Evolutionary conservation across 768 basidiomycete species (phyloP).

Genomic region (Tephrocybe sp.): DNA sequence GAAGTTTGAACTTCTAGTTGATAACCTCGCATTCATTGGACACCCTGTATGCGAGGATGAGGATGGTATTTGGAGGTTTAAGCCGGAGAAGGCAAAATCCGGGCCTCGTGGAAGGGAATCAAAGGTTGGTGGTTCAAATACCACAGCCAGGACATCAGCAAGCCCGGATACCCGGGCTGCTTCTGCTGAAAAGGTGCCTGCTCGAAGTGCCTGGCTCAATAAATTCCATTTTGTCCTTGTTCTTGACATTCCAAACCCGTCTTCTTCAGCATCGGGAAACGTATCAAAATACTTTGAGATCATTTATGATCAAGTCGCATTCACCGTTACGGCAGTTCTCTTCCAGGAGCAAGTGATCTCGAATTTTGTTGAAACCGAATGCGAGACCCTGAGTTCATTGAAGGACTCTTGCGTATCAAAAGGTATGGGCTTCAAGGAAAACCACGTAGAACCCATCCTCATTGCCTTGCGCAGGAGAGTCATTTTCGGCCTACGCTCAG

Average conservation of each 20-base stretch:
- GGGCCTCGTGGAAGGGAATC: slow-evolving; percentile 56
- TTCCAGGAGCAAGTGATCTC: slow-evolving; percentile 87
- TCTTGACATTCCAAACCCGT: slow-evolving; percentile 86
- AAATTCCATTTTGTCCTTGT: slow-evolving; percentile 87
- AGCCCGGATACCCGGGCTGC: slow-evolving; percentile 25
- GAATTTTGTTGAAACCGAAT: slow-evolving; percentile 83
- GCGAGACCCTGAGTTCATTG: slow-evolving; percentile 63
- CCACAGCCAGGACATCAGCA: slow-evolving; percentile 27
- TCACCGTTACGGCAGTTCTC: slow-evolving; percentile 87
- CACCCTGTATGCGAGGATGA: slow-evolving; percentile 85
- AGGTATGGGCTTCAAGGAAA: slow-evolving; percentile 36
- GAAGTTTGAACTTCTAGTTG: slow-evolving; percentile 89
- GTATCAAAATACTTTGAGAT: slow-evolving; percentile 79
- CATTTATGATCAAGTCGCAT: slow-evolving; percentile 86
- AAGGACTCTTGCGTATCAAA: slow-evolving; percentile 68
- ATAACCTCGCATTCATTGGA: slow-evolving; percentile 90
- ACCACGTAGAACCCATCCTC: slow-evolving; percentile 1
- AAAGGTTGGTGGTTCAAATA: slow-evolving; percentile 34
- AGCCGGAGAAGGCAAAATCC: slow-evolving; percentile 53
- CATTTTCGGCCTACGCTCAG: slow-evolving; percentile 52
- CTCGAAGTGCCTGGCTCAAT: slow-evolving; percentile 53
- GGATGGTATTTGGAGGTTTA: slow-evolving; percentile 75
- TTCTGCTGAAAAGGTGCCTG: slow-evolving; percentile 32
- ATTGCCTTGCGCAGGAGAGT: slow-evolving; percentile 48
- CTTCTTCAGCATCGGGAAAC: slow-evolving; percentile 76